phyloP scores from a whole-genome alignment of 2,329 filamentous ascomycete species.

The Pezicula radicicola region DNA sequence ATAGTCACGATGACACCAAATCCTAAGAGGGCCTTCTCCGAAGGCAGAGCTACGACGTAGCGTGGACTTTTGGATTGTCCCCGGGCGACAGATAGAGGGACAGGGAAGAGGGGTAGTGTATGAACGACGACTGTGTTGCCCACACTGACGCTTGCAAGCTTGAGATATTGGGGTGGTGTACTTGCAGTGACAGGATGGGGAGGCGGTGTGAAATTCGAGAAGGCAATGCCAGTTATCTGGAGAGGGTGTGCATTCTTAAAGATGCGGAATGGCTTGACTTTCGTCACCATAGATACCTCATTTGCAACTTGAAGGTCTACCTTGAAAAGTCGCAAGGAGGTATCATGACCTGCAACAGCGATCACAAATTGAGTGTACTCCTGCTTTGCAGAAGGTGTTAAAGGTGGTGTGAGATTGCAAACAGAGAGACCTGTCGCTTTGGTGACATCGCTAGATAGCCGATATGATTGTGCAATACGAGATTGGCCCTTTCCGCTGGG shows the following conservation, averaged over 20 bases:
- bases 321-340: conserved; percentile 74
- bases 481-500: conserved; percentile 32
- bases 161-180: conserved; percentile 25
- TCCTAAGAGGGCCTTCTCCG: conserved; percentile 17
- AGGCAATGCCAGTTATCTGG: conserved; percentile 56
- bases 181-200: conserved; percentile 20
- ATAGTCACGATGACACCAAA: conserved; percentile 17
- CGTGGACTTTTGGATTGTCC: conserved; percentile 25
- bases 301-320: conserved; percentile 61
- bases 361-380: conserved; percentile 74
- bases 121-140: conserved; percentile 31
- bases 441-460: conserved; percentile 65
- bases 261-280: conserved; percentile 50
- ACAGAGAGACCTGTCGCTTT: conserved; percentile 78
- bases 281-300: conserved; percentile 45
- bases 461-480: conserved; percentile 48
- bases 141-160: conserved; percentile 29
- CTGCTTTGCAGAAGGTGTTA: conserved; percentile 44
- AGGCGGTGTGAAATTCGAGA: conserved; percentile 41
- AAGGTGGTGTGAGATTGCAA: conserved; percentile 58
- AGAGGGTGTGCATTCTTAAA: conserved; percentile 53
- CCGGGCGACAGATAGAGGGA: conserved; percentile 23
- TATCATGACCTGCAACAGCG: conserved; percentile 77
- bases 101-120: conserved; percentile 28
- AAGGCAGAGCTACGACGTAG: conserved; percentile 28